phyloP scores from a whole-genome alignment of 1,284 basidiomycete genomes.

The Tylopilus sp. region DNA sequence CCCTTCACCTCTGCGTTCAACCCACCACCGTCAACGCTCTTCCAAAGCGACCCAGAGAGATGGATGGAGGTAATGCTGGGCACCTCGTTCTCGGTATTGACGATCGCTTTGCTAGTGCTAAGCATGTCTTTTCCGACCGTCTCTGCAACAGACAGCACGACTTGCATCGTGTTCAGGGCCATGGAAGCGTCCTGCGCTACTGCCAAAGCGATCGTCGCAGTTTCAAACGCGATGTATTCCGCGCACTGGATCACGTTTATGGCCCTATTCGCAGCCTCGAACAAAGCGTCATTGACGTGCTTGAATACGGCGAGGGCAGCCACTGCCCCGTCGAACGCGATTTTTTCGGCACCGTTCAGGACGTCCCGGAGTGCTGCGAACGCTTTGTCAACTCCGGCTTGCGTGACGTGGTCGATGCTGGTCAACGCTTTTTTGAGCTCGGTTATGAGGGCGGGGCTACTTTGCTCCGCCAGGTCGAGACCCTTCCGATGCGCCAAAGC shows the following conservation, averaged over 20 bases:
- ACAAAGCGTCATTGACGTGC: not conserved
- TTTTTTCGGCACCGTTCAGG: conserved; percentile 3
- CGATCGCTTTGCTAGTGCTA: not conserved
- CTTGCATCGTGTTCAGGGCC: not conserved
- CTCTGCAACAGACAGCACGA: not conserved
- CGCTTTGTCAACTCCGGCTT: not conserved
- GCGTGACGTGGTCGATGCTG: not conserved
- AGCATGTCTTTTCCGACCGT: not conserved
- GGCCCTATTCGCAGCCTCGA: not conserved
- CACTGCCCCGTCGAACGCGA: conserved; percentile 1
- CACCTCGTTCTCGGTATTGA: not conserved
- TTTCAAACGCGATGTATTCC: conserved; percentile 4
- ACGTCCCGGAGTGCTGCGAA: not conserved
- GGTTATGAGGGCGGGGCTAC: not conserved
- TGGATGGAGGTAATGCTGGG: conserved; percentile 8
- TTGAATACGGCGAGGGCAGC: conserved; percentile 2
- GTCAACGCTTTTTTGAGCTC: not conserved
- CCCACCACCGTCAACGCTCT: not conserved
- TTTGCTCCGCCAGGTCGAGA: not conserved
- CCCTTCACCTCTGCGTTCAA: conserved; percentile 2
- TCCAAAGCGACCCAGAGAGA: conserved; percentile 8
- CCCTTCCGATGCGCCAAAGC: no score
- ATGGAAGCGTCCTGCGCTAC: not conserved
- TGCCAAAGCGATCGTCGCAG: conserved; percentile 4
- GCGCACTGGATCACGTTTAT: not conserved